Conservation (phyloP, 257 asterid genomes). For the Osmanthus fragrans region DNA sequence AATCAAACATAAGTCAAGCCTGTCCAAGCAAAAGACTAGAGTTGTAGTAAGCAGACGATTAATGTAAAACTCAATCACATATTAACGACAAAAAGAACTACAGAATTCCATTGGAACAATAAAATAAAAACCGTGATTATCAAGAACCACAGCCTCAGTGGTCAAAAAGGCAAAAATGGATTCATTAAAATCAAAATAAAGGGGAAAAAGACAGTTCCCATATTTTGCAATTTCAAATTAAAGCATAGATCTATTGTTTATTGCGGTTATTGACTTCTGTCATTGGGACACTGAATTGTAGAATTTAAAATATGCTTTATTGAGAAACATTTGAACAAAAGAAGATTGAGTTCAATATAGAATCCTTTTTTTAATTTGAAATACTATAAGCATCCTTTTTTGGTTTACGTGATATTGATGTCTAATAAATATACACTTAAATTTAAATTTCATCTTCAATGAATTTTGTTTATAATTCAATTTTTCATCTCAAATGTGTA, state of each 20-base stretch:
- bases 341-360: not conserved
- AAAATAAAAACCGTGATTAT: not conserved
- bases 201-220: not conserved
- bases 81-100: no score
- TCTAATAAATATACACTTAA: no score
- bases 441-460: no score
- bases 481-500: no score
- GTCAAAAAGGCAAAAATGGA: not conserved
- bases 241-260: not conserved
- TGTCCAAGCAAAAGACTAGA: no score
- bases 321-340: not conserved
- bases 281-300: not conserved
- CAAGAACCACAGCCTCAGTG: not conserved
- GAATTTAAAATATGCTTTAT: not conserved
- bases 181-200: conserved; percentile 21
- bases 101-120: no score
- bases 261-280: not conserved
- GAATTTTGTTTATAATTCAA: no score
- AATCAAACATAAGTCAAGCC: no score
- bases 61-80: no score
- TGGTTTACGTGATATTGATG: no score
- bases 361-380: not conserved
- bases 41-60: no score
- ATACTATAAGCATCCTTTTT: no score
- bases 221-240: not conserved